Evolutionary conservation across 768 basidiomycete genomes (phyloP), one percentile per base, ranked within the genome.

Genomic region (Boletus vinaceobasis): DNA sequence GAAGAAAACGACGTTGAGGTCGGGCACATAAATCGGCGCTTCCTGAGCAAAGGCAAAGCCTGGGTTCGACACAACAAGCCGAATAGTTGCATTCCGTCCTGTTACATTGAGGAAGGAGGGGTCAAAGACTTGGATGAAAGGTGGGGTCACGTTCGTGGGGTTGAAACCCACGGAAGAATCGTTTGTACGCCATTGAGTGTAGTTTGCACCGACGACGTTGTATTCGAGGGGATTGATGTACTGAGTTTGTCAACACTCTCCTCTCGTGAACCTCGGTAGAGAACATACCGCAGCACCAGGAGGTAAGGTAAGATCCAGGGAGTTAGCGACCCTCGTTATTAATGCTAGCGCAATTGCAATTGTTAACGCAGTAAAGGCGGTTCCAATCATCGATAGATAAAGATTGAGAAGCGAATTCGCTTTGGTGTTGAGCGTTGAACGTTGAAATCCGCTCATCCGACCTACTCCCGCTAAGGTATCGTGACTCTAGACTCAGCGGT

Each of bases 41-140:
- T 92, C 90, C 61, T 92, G 89, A 13, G 88, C 88, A 58, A 90
- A 83, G 1, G 85, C 85, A 67, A 84, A 86, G 7, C 77, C 80
- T 10, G 79, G 77, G 55, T 84, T 84, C 8, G 81, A 79, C 0
- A 84, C 83, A 37, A 93, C 79, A 50, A 81, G 69, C 10, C 79
- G 77, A 50, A 92, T 77, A 0, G 77, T 78, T 9, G 89, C 82
- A 33, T 73, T 72, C 9, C 65, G 56, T 1, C 88, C 89, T 3
- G 88, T 77, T 51, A 90, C 73, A 6, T 68, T 54, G 48, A 86
- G 73, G 68, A 92, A 90, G 13, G 70, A 70, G 1, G 69, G 66
- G 61, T 83, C 75, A 62, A 77, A 79, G 32, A 79, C 65, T 57
- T 84, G 81, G 69, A 90, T 85, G 62, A 85, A 82, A 0, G 84